Base-by-base conservation (phyloP, 208 protist species). In the Jaenimonas drosophilae region DNA sequence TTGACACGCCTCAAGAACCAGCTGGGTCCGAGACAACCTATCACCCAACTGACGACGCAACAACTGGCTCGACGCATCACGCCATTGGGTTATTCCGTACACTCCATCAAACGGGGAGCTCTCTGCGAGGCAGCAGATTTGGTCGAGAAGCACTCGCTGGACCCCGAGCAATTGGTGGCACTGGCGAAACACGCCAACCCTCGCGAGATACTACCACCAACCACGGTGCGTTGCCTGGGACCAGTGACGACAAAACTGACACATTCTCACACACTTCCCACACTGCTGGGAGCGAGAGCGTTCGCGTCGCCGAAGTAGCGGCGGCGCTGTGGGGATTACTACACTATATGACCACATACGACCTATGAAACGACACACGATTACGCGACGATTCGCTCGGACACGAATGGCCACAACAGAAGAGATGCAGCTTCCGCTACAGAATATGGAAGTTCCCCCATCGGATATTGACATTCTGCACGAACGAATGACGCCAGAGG, bases 141-240 rank as follows among this genome's bases (percentile, higher is more conserved):
- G 37, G n/a, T 20, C 14, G 7, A 11, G 19, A 7, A 11, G n/a
- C 23, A 11, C 7, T 11, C 16, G n/a, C 7, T 42, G 9, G 16
- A 20, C 23, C 9, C 11, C 31, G 14, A 34, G 23, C 16, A 42
- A 7, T 11, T 42, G 9, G 14, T 20, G 23, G 37, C 9, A 7
- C 37, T 42, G 37, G 37, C 37, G n/a, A 42, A 42, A 17, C 37
- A 42, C 19, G 16, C 37, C 7, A 20, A 42, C 23, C 37, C 37
- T 11, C 19, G 6, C 9, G 7, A 6, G 19, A 11, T 42, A 42
- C 6, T 34, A 14, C 7, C 16, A 7, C 6, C 7, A 7, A 42
- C 37, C n/a, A 42, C 37, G 6, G 6, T 17, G 16, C 9, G 37
- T 7, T 42, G 23, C 16, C 6, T 42, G 37, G 16, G 16, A 6